phyloP scores from a whole-genome alignment of 148 eudicot species.

The Chenopodium suecicum region DNA sequence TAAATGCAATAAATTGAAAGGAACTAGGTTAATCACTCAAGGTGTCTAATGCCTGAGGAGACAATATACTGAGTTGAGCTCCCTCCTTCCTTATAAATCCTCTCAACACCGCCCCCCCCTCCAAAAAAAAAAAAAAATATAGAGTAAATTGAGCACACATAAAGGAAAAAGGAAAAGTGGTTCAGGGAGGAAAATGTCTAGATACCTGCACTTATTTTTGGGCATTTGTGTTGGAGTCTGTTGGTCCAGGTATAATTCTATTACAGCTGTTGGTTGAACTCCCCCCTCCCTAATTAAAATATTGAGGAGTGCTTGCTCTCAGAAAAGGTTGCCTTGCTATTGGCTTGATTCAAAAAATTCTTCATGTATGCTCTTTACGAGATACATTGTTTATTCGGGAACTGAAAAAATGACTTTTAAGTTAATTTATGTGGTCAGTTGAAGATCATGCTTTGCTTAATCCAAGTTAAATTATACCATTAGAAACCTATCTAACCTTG shows the following conservation, averaged over 20 bases:
- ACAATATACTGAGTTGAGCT: no score
- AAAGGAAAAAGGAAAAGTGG: not conserved
- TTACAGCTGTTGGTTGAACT: not conserved
- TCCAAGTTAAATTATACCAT: no score
- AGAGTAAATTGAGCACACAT: not conserved
- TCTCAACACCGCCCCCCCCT: no score
- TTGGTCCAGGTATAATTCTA: not conserved
- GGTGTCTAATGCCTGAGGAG: not conserved
- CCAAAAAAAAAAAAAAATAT: no score
- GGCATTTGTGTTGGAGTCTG: no score
- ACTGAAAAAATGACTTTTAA: not conserved
- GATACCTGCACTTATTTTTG: not conserved
- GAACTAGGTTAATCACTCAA: not conserved
- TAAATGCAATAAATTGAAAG: not conserved
- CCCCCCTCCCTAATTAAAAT: not conserved
- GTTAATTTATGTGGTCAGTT: not conserved
- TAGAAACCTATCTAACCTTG: no score
- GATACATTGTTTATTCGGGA: not conserved
- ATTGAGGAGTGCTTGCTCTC: not conserved
- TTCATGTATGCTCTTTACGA: not conserved
- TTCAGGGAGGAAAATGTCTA: not conserved
- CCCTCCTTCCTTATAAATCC: no score
- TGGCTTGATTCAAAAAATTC: not conserved
- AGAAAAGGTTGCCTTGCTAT: not conserved
- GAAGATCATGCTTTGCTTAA: no score